Evolutionary conservation across 1,139 yeast genomes (phyloP).

Genomic region (Suhomyces anneliseae): DNA sequence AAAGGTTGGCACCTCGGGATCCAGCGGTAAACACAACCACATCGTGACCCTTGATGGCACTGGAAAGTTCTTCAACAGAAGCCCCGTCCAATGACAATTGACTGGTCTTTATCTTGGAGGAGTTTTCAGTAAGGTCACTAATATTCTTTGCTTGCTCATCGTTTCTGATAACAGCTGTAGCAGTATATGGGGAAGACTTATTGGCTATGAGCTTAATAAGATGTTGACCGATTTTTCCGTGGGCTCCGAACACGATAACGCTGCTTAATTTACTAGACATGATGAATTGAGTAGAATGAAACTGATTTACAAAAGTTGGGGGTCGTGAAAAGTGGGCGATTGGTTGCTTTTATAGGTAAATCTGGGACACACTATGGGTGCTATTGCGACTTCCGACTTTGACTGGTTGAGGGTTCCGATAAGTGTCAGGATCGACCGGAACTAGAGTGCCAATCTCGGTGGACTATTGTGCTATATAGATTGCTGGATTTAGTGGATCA

Average conservation of each 20-base stretch:
- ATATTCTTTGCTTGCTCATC: slow-evolving; percentile 42
- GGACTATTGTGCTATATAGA: too few relatives aligned
- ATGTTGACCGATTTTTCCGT: slow-evolving; percentile 57
- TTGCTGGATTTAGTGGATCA: too few relatives aligned
- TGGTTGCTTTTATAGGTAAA: too few relatives aligned
- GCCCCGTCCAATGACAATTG: slow-evolving; percentile 40
- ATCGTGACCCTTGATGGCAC: slow-evolving; percentile 47
- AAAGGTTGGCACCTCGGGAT: slow-evolving; percentile 56
- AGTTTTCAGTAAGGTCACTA: slow-evolving; percentile 24
- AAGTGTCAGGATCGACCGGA: too few relatives aligned
- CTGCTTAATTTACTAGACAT: slow-evolving; percentile 6
- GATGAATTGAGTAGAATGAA: too few relatives aligned
- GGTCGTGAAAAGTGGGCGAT: too few relatives aligned
- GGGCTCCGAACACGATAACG: slow-evolving; percentile 53
- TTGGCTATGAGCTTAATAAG: slow-evolving; percentile 28
- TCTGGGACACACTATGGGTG: too few relatives aligned
- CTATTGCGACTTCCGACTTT: too few relatives aligned
- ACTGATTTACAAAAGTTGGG: too few relatives aligned
- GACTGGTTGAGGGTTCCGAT: too few relatives aligned
- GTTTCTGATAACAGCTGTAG: slow-evolving; percentile 55
- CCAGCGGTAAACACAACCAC: slow-evolving; percentile 67
- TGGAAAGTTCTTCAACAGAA: slow-evolving; percentile 33
- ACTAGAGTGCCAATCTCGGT: too few relatives aligned
- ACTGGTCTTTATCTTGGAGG: slow-evolving; percentile 37
- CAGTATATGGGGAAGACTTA: slow-evolving; percentile 25